Evolutionary conservation across 768 basidiomycete species (phyloP).

Genomic region (Trametes cubensis): DNA sequence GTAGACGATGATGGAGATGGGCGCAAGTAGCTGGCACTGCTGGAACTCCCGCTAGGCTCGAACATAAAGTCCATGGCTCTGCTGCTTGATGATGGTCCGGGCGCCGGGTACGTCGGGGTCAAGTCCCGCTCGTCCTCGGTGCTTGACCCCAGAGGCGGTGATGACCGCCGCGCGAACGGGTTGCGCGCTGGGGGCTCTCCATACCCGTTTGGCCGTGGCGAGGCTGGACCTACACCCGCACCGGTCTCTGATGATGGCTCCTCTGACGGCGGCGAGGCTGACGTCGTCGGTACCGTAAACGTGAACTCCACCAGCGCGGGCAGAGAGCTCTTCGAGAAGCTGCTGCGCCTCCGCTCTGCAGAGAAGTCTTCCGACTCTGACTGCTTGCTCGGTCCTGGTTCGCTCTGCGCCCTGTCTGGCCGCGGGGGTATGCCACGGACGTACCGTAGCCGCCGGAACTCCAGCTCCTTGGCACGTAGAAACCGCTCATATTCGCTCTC

Average conservation of each 20-base stretch:
- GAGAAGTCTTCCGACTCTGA: not conserved
- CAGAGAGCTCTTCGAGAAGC: not conserved
- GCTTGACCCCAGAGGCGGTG: not conserved
- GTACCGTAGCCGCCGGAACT: constrained; percentile 2
- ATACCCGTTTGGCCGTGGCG: not conserved
- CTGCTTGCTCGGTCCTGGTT: not conserved
- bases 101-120: constrained; percentile 10
- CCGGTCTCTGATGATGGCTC: not conserved
- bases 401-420: not conserved
- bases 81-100: not conserved
- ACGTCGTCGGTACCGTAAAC: constrained; percentile 11
- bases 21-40: too few species aligned
- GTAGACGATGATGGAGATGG: not conserved
- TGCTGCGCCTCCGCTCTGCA: not conserved
- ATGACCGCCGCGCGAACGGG: constrained; percentile 1
- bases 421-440: not conserved
- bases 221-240: not conserved
- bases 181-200: constrained; percentile 7
- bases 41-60: not conserved
- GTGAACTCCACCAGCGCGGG: constrained; percentile 18
- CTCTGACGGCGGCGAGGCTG: not conserved
- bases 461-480: not conserved
- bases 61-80: not conserved
- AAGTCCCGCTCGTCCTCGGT: constrained; percentile 10
- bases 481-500: not conserved